A percentile compares a stretch with the other conserved stretches of the same genome.
These are phyloP conservation scores for Hymenoscyphus scutula DNA, from an alignment of 2,329 filamentous ascomycete genomes.

Conservation along the genomic window DNA sequence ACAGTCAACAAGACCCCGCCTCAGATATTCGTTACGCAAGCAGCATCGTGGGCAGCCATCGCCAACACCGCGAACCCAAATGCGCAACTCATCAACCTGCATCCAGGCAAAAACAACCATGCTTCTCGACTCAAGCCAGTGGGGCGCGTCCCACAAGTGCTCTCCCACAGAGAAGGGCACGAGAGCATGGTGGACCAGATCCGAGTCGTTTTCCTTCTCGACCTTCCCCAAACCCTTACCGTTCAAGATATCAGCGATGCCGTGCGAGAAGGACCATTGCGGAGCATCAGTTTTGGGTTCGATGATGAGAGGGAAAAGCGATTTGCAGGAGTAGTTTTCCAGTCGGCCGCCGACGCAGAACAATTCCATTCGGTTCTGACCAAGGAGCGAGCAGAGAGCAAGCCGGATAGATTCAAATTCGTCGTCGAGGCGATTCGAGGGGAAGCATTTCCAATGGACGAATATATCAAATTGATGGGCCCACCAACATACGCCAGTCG, in stretches of 20 bases:
- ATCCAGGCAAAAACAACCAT: conserved; percentile 10
- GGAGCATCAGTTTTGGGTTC: conserved; percentile 30
- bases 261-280: conserved; percentile 31
- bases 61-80: conserved; percentile 23
- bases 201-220: conserved; percentile 32
- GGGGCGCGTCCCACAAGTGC: conserved; percentile 19
- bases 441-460: conserved; percentile 26
- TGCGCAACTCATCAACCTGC: conserved; percentile 23
- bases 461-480: conserved; percentile 29
- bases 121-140: conserved; percentile 18
- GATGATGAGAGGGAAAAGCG: conserved; percentile 24
- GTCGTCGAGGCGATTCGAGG: conserved; percentile 28
- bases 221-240: conserved; percentile 28
- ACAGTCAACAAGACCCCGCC: conserved; percentile 1
- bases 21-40: not conserved
- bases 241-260: conserved; percentile 31
- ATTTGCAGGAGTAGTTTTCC: conserved; percentile 33
- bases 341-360: conserved; percentile 27
- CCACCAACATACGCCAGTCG: conserved; percentile 28
- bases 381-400: conserved; percentile 21
- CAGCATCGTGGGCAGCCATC: conserved; percentile 31
- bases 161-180: conserved; percentile 5
- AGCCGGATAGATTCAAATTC: conserved; percentile 30
- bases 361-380: conserved; percentile 23
- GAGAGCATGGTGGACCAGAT: conserved; percentile 26